A percentile compares a stretch with the other conserved stretches of the same genome.
phyloP scores from a whole-genome alignment of 306 rosid species.

The Trichosanthes truncata region DNA sequence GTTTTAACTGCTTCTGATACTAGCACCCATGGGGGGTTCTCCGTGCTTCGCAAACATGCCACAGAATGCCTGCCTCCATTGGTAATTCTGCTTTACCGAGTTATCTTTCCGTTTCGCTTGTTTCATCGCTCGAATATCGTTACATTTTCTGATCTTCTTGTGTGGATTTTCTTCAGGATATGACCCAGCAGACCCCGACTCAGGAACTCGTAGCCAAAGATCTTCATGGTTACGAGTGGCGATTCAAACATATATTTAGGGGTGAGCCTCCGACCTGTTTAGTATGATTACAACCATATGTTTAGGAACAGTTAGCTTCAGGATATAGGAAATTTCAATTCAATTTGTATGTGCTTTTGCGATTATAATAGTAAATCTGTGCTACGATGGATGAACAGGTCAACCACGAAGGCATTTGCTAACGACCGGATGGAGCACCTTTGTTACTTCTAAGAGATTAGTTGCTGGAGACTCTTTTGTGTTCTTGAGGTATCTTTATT shows the following conservation, averaged over 20 bases:
- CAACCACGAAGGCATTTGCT: conserved; percentile 96
- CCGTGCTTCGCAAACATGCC: conserved; percentile 88
- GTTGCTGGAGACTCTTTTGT: conserved; percentile 91
- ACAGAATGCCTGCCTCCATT: conserved; percentile 85
- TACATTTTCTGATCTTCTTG: neutral
- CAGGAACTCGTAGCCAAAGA: conserved; percentile 90
- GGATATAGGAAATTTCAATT: neutral
- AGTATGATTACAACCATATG: neutral
- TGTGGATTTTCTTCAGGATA: conserved; percentile 48
- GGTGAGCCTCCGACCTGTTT: conserved; percentile 26
- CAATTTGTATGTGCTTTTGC: neutral
- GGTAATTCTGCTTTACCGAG: conserved; percentile 30
- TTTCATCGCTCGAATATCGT: neutral
- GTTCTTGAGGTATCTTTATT: conserved; percentile 49
- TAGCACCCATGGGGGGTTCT: conserved; percentile 96
- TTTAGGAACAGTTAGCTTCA: neutral
- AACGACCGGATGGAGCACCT: conserved; percentile 98
- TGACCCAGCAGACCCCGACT: conserved; percentile 80
- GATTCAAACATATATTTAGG: conserved; percentile 92
- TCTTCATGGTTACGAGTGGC: conserved; percentile 94
- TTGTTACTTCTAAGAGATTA: conserved; percentile 87
- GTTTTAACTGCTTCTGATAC: conserved; percentile 91
- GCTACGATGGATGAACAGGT: conserved; percentile 34
- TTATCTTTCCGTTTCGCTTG: neutral
- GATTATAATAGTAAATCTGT: neutral